Base-by-base conservation (phyloP, 768 basidiomycete species). In the Lentinula sp. region DNA sequence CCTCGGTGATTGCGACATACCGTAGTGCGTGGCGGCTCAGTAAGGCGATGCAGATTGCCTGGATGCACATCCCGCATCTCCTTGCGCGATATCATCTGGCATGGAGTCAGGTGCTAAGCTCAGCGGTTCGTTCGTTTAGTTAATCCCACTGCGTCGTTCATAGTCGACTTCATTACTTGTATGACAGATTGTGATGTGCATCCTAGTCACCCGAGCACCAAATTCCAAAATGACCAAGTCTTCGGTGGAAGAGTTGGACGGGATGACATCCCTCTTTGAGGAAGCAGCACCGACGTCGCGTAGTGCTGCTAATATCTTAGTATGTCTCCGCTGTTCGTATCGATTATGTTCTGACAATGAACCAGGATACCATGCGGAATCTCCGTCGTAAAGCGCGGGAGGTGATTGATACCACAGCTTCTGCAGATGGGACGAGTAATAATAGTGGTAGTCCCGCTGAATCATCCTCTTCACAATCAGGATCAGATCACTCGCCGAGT, bases 1-100 rank as follows among this genome's bases (percentile, higher is more conserved):
- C 85, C 0, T 91, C 90, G 1, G 85, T 90, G 5, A 79, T 87
- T 70, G 85, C 90, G 0, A 82, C 83, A 13, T 90, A 88, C 71
- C 85, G 87, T 2, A 87, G 86, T 1, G 84, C 87, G 4, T 90
- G 86, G 84, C 75, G 88, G 15, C 66, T 89, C 35, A 82, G 85
- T 43, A 76, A 81, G 50, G 76, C 77, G 0, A 72, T 87, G 56
- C 72, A 73, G 16, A 69, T 77, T n/a, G 71, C 77, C 1, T 81
- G 79, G 72, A 68, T 69, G 15, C 62, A 66, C 18, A 70, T 75
- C 4, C 79, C 82, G 1, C 70, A 76, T 2, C 63, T 82, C 5
- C 66, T 83, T 4, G 68, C 75, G 7, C 74, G 87, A 9, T 65
- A 84, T 35, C 77, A 76, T 15, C 63, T 84, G 9, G 70, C 81